Conservation (phyloP, 441 rosid genomes). For the Croton laevigatus region DNA sequence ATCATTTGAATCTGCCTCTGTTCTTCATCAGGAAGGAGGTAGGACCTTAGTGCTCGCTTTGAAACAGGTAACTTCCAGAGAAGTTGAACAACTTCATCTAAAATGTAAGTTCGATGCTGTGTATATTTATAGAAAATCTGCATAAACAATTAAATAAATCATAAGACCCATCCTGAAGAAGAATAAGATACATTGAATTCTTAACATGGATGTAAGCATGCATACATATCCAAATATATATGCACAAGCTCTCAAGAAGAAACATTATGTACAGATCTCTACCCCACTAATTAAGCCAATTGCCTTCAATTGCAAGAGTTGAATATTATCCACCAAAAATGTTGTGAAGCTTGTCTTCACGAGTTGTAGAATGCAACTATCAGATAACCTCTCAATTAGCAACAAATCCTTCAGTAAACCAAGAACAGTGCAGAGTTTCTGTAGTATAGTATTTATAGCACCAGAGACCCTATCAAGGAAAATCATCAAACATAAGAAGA, state of each 20-base stretch:
- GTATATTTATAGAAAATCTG: conserved; percentile 91
- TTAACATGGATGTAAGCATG: conserved; percentile 4
- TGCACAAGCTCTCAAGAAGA: conserved; percentile 22
- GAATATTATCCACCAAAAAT: conserved; percentile 96
- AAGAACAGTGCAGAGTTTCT: conserved; percentile 93
- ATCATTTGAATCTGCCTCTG: conserved; percentile 98
- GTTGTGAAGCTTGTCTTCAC: conserved; percentile 83
- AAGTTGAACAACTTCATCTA: conserved; percentile 87
- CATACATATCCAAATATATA: conserved; percentile 9
- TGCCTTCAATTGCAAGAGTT: conserved; percentile 94
- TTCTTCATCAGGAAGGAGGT: conserved; percentile 97
- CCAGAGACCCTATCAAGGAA: conserved; percentile 79
- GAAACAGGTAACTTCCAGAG: conserved; percentile 90
- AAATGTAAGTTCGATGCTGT: conserved; percentile 80
- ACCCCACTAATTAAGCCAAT: conserved; percentile 87
- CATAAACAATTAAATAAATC: conserved; percentile 25
- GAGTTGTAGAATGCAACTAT: conserved; percentile 95
- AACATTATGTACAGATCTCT: conserved; percentile 31
- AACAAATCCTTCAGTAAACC: conserved; percentile 90
- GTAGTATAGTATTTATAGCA: conserved; percentile 71
- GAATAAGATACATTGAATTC: background rate
- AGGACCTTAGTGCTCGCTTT: conserved; percentile 78
- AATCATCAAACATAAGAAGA: conserved; percentile 28
- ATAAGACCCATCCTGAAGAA: conserved; percentile 4
- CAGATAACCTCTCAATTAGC: conserved; percentile 86